Conservation (phyloP, 176 grass and related monocot species). For the Hordeum vulgare region DNA sequence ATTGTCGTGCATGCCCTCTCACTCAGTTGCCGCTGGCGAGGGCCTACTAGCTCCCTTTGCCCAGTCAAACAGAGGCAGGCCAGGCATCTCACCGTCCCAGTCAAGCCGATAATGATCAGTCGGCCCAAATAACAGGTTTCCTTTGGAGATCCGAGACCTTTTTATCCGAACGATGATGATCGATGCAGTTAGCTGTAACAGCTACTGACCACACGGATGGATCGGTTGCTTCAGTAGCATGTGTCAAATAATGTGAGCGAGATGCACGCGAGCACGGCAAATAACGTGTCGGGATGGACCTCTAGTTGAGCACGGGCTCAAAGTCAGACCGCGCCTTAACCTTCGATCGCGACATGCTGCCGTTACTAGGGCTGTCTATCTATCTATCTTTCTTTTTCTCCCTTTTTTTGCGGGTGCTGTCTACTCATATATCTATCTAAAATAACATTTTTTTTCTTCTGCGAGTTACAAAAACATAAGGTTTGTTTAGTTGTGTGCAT, state of each 20-base stretch:
- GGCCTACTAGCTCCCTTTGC: background rate
- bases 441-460: too few species aligned
- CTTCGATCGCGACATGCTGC: background rate
- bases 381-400: too few species aligned
- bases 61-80: background rate
- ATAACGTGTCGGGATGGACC: background rate
- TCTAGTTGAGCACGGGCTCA: background rate
- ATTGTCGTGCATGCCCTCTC: too few species aligned
- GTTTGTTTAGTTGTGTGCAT: too few species aligned
- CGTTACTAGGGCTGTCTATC: background rate
- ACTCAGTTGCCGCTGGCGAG: background rate
- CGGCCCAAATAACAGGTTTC: background rate
- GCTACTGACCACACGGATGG: background rate
- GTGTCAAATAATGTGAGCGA: background rate
- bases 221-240: constrained; percentile 10
- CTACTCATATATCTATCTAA: too few species aligned
- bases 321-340: background rate
- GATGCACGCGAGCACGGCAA: background rate
- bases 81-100: background rate
- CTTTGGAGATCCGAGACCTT: background rate
- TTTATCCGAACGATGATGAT: background rate
- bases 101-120: background rate
- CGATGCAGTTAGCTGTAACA: background rate
- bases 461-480: too few species aligned
- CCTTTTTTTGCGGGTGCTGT: too few species aligned